Evolutionary conservation across 2,329 filamentous ascomycete species (phyloP).

Genomic region (Aaosphaeria arxii): DNA sequence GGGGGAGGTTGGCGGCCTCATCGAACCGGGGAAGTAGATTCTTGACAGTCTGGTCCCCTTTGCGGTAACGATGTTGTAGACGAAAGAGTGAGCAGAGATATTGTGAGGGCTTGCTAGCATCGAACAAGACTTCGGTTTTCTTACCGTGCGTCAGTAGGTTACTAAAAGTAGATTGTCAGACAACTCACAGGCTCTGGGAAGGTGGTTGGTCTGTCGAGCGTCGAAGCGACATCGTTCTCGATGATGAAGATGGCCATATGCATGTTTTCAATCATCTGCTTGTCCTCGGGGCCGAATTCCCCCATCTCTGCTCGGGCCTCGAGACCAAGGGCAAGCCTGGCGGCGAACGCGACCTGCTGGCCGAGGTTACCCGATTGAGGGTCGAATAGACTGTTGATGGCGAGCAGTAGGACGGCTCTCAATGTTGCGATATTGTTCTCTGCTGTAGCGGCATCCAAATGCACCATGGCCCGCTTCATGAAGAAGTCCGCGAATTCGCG

Average conservation of each 20-base stretch:
- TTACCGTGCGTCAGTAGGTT: constrained; percentile 10
- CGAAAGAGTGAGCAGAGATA: constrained; percentile 35
- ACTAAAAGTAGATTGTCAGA: background rate
- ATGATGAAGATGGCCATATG: constrained; percentile 34
- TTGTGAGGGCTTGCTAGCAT: constrained; percentile 22
- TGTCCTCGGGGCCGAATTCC: constrained; percentile 19
- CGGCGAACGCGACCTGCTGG: constrained; percentile 34
- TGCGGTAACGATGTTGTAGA: constrained; percentile 33
- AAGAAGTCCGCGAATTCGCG: constrained; percentile 23
- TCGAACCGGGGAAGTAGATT: constrained; percentile 24
- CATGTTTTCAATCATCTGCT: constrained; percentile 24
- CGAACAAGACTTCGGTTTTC: constrained; percentile 27
- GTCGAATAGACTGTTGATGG: constrained; percentile 35
- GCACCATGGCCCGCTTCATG: constrained; percentile 26
- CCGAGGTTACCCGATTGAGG: constrained; percentile 33
- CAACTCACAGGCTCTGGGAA: constrained; percentile 33
- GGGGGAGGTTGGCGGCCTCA: constrained; percentile 18
- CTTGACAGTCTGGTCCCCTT: constrained; percentile 24
- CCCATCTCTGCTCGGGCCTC: constrained; percentile 24
- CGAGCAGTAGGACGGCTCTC: constrained; percentile 29
- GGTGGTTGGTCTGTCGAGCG: constrained; percentile 31
- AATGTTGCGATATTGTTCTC: constrained; percentile 31
- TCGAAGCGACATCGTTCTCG: constrained; percentile 34
- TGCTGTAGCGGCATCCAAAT: constrained; percentile 30
- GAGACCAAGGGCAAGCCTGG: constrained; percentile 29